A percentile compares a stretch with the other conserved stretches of the same genome.
phyloP scores from a whole-genome alignment of 2,329 filamentous ascomycete species.

The Arthrobotrys entomopaga region DNA sequence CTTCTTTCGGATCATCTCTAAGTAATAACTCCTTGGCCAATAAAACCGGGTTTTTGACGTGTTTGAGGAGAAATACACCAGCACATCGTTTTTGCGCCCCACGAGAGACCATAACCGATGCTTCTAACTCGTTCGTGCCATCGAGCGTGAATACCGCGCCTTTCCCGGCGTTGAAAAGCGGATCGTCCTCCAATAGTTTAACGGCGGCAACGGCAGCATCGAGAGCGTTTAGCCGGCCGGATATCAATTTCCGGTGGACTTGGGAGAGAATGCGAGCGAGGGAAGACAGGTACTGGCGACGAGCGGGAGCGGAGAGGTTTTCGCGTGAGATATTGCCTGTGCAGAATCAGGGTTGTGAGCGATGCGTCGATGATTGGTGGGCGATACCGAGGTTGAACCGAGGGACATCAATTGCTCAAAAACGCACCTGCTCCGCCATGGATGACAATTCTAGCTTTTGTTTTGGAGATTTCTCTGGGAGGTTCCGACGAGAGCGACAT shows the following conservation, averaged over 20 bases:
- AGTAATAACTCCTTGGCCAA: constrained; percentile 78
- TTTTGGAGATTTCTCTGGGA: not conserved
- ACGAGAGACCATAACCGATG: constrained; percentile 82
- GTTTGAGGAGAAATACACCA: constrained; percentile 76
- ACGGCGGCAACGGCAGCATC: constrained; percentile 81
- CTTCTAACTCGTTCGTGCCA: constrained; percentile 86
- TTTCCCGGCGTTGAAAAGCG: constrained; percentile 83
- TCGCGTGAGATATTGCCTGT: constrained; percentile 63
- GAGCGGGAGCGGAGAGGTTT: constrained; percentile 67
- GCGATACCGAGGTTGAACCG: not conserved
- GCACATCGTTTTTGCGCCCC: constrained; percentile 79
- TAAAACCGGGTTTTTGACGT: constrained; percentile 81
- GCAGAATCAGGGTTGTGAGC: constrained; percentile 3
- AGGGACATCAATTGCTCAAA: too few species aligned
- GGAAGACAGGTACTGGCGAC: constrained; percentile 71
- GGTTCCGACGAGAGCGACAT: too few species aligned
- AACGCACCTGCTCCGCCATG: constrained; percentile 45
- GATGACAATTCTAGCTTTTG: constrained; percentile 43
- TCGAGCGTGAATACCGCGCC: constrained; percentile 87
- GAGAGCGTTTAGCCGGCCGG: constrained; percentile 67
- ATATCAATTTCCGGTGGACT: constrained; percentile 62
- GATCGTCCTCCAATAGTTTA: constrained; percentile 77
- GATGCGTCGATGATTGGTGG: not conserved
- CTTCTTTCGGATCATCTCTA: constrained; percentile 71
- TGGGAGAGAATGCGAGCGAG: constrained; percentile 71